A percentile compares a stretch with the other conserved stretches of the same genome.
Conservation (phyloP, 176 grass and related monocot species). For the Cenchrus purpureus region DNA sequence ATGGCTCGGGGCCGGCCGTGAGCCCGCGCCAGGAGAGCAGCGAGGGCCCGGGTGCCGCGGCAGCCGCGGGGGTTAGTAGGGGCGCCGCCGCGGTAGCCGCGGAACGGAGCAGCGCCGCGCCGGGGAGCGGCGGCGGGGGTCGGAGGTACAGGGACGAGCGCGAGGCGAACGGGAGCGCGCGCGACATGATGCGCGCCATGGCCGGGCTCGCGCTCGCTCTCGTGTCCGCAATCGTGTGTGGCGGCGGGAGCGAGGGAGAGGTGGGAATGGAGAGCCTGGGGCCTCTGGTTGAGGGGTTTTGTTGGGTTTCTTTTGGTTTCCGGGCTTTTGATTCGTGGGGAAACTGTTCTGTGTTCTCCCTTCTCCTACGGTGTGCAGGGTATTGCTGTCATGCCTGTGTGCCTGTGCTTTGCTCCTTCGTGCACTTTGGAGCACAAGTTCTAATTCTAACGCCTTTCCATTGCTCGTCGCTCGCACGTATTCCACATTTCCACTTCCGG, state of each 20-base stretch:
- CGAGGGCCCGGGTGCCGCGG: slow-evolving; percentile 2
- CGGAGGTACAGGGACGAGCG: slow-evolving; percentile 43
- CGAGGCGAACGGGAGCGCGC: slow-evolving; percentile 67
- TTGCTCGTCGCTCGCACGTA: background rate
- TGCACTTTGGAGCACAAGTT: background rate
- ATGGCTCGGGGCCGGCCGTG: slow-evolving; percentile 43
- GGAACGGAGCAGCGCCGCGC: slow-evolving; percentile 31
- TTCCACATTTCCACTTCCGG: background rate
- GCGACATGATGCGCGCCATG: slow-evolving; percentile 83
- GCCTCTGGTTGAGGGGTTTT: slow-evolving; percentile 23
- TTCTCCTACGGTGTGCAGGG: no score
- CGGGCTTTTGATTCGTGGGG: background rate
- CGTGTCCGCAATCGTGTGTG: slow-evolving; percentile 23
- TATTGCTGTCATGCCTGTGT: no score
- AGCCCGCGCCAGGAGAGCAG: slow-evolving; percentile 48
- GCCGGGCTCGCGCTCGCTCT: background rate
- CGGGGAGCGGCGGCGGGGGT: slow-evolving; percentile 13
- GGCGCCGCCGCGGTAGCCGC: background rate
- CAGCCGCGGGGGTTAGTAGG: background rate
- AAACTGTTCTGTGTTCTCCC: background rate
- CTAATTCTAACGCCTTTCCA: background rate
- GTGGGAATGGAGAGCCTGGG: no score
- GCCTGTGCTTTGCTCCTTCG: background rate
- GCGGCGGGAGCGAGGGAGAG: slow-evolving; percentile 31
- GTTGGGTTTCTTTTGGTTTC: background rate